Evolutionary conservation across 768 basidiomycete species (phyloP), one percentile per base, ranked within the genome.

Genomic region (Macrolepiota fuliginosa): DNA sequence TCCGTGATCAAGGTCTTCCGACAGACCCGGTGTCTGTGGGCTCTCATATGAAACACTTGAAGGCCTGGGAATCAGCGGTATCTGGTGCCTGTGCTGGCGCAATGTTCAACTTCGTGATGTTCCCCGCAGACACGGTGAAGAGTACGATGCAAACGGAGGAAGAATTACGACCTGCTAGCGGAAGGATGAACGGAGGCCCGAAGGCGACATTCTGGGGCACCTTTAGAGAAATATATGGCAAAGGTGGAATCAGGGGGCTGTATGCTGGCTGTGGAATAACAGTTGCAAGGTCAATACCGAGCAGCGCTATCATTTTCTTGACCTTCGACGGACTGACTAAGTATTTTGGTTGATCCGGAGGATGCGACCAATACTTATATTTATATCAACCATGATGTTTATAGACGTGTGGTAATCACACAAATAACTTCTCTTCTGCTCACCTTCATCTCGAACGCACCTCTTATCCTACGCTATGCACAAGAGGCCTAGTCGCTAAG

Each of bases 231-330:
- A 86, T 97, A 80, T 96, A 89, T 71, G 73, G 71, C 45, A 83
- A 82, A 19, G 84, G 90, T 71, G 96, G 96, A 1, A 64, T 97
- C 6, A 81, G 80, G 50, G 96, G 96, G 2, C 72, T 97, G 66
- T 98, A 98, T 74, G 90, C 92, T 25, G 96, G 96, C 0, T 94
- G 92, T 70, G 95, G 94, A 11, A 87, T 98, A 71, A 98, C 96
- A 0, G 88, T 93, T 17, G 83, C 87, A 46, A 79, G 94, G 60
- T 86, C 90, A 6, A 86, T 95, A 57, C 94, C 94, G 9, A 94
- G 91, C 70, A 94, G 91, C 70, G 96, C 92, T 4, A 82, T 98
- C 59, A 94, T 98, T 58, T 98, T 98, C 71, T 76, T 93, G 66
- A 91, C 98, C 55, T 98, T 95, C 67, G 93, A 96, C 69, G 89